Evolutionary conservation across 495 filamentous ascomycete species (phyloP).

Genomic region (Neurospora sp.): DNA sequence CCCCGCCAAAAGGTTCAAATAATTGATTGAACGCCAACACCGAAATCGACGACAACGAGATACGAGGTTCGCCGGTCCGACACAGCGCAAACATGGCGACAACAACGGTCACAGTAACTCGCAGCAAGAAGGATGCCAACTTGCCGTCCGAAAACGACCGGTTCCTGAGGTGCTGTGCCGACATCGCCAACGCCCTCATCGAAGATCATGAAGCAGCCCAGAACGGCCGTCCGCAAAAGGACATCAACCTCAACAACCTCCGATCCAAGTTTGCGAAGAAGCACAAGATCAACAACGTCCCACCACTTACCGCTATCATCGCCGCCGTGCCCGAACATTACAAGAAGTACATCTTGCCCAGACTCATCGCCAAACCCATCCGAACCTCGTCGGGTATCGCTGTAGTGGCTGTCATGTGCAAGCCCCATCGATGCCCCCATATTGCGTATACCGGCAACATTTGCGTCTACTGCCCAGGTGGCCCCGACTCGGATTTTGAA

Average conservation of each 20-base stretch:
- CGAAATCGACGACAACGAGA: not conserved
- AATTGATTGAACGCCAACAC: not conserved
- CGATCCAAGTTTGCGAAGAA: constrained; percentile 86
- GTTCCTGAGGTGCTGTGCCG: constrained; percentile 85
- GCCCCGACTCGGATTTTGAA: constrained; percentile 95
- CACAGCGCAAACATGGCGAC: constrained; percentile 28
- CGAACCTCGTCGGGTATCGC: constrained; percentile 92
- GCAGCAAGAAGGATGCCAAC: constrained; percentile 53
- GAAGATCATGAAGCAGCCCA: constrained; percentile 77
- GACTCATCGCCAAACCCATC: constrained; percentile 93
- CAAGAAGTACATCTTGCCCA: constrained; percentile 97
- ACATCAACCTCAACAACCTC: constrained; percentile 87
- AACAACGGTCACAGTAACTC: constrained; percentile 28
- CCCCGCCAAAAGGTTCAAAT: not conserved
- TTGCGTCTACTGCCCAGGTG: constrained; percentile 96
- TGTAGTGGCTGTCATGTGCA: constrained; percentile 99
- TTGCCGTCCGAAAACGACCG: constrained; percentile 86
- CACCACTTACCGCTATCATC: constrained; percentile 92
- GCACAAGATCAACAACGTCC: constrained; percentile 72
- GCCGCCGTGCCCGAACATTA: constrained; percentile 96
- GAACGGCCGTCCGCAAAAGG: constrained; percentile 62
- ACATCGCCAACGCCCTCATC: constrained; percentile 86
- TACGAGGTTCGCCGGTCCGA: not conserved
- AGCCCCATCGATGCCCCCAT: constrained; percentile 93
- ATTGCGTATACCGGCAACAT: constrained; percentile 98